These are phyloP conservation scores for Begonia peltatifolia DNA, from an alignment of 306 rosid genomes.

Conservation along the genomic window DNA sequence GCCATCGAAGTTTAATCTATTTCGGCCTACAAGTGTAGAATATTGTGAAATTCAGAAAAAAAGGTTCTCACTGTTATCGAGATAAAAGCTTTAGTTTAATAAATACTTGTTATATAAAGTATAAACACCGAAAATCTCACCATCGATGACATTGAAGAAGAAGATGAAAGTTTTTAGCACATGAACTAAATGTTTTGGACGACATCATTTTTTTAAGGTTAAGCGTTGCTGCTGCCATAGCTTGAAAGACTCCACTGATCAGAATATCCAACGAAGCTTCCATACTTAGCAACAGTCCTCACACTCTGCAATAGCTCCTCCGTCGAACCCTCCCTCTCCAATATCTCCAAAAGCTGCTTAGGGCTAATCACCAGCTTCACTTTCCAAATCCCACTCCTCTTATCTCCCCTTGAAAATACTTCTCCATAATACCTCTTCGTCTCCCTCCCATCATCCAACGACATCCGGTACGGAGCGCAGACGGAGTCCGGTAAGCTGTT, in stretches of 20 bases:
- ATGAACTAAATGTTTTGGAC: no score
- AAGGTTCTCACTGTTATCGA: no score
- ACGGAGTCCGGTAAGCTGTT: conserved; percentile 34
- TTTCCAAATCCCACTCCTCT: conserved; percentile 45
- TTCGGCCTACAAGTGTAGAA: no score
- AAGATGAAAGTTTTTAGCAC: no score
- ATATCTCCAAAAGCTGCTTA: conserved; percentile 45
- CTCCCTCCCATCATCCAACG: conserved; percentile 40
- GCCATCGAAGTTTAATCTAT: no score
- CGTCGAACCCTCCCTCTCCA: conserved; percentile 52
- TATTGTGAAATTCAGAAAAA: no score
- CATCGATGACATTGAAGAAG: no score
- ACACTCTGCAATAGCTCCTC: conserved; percentile 64
- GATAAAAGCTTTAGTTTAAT: no score
- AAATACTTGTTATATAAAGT: no score
- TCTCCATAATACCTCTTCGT: conserved; percentile 41
- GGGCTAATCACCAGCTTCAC: conserved; percentile 73
- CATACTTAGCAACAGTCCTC: conserved; percentile 68
- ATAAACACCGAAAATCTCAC: no score
- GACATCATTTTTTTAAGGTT: neutral
- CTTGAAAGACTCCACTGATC: conserved; percentile 67
- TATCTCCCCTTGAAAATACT: conserved; percentile 23
- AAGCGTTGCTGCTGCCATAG: conserved; percentile 38
- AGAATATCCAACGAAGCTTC: conserved; percentile 29
- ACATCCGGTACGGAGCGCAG: conserved; percentile 51